Evolutionary conservation across 2,329 filamentous ascomycete species (phyloP).

Genomic region (Pestalotiopsis sp.): DNA sequence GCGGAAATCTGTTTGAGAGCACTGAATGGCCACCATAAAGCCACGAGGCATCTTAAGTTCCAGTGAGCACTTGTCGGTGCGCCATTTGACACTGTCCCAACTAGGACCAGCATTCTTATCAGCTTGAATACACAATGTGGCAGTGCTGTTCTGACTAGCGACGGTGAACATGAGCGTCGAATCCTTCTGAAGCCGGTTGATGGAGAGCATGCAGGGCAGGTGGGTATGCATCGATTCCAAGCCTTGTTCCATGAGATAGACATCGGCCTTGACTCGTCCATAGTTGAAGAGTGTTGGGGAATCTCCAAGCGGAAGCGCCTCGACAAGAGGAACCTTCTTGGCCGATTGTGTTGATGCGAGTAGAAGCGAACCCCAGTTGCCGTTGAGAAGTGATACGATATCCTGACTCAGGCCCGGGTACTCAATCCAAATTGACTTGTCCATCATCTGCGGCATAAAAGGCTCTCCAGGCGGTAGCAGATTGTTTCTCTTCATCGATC

Average conservation of each 20-base stretch:
- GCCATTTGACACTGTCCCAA: conserved; percentile 86
- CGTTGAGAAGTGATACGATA: conserved; percentile 70
- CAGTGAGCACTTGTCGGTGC: conserved; percentile 65
- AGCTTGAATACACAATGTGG: conserved; percentile 74
- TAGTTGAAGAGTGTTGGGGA: conserved; percentile 75
- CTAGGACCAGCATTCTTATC: conserved; percentile 69
- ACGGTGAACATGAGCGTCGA: conserved; percentile 73
- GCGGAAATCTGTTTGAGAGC: conserved; percentile 77
- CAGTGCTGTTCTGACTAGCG: conserved; percentile 76
- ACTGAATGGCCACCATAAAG: conserved; percentile 72
- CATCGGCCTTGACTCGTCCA: conserved; percentile 74
- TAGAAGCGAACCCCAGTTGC: conserved; percentile 55
- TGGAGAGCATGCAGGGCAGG: conserved; percentile 75
- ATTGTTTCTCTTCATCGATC: conserved; percentile 83
- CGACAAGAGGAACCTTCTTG: conserved; percentile 57
- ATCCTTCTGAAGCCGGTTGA: conserved; percentile 70
- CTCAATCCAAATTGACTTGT: conserved; percentile 80
- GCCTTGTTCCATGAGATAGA: conserved; percentile 74
- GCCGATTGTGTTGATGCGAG: conserved; percentile 48
- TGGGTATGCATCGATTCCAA: conserved; percentile 67
- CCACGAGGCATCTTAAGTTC: conserved; percentile 74
- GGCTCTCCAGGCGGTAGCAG: conserved; percentile 72
- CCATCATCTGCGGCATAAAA: conserved; percentile 74
- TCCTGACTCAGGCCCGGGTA: conserved; percentile 77
- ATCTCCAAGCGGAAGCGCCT: conserved; percentile 78